phyloP scores from a whole-genome alignment of 306 rosid genomes.

The Corylus heterophylla region DNA sequence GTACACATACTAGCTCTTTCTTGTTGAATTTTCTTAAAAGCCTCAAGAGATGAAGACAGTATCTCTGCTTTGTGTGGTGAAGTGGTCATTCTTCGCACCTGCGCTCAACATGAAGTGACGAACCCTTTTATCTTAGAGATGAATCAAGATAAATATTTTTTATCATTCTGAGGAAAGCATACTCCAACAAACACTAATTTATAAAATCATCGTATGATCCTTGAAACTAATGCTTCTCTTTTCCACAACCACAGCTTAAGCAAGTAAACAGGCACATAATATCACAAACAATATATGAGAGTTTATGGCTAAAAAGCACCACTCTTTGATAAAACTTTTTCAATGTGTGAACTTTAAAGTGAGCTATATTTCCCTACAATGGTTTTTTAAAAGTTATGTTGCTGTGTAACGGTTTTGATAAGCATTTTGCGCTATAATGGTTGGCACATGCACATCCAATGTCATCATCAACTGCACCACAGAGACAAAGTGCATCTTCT shows the following conservation, averaged over 20 bases:
- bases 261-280: slow-evolving; percentile 20
- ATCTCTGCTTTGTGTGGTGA: slow-evolving; percentile 98
- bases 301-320: slow-evolving; percentile 5
- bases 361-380: not conserved
- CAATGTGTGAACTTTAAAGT: not conserved
- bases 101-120: slow-evolving; percentile 40
- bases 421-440: not conserved
- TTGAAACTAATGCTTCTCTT: slow-evolving; percentile 17
- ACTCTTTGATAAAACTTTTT: not conserved
- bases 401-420: not conserved
- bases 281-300: slow-evolving; percentile 7
- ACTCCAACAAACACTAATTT: not conserved
- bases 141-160: not conserved
- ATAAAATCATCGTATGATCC: not conserved
- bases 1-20: slow-evolving; percentile 67
- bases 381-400: not conserved
- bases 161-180: not conserved
- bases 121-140: slow-evolving; percentile 29
- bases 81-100: slow-evolving; percentile 97
- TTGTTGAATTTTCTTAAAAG: slow-evolving; percentile 89
- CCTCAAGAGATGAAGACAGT: slow-evolving; percentile 94
- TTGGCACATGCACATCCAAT: not conserved
- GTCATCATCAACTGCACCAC: not conserved
- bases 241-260: slow-evolving; percentile 22
- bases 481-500: not conserved